These are phyloP conservation scores for Glaciozyma martinii DNA, from an alignment of 768 basidiomycete genomes.

Conservation along the genomic window DNA sequence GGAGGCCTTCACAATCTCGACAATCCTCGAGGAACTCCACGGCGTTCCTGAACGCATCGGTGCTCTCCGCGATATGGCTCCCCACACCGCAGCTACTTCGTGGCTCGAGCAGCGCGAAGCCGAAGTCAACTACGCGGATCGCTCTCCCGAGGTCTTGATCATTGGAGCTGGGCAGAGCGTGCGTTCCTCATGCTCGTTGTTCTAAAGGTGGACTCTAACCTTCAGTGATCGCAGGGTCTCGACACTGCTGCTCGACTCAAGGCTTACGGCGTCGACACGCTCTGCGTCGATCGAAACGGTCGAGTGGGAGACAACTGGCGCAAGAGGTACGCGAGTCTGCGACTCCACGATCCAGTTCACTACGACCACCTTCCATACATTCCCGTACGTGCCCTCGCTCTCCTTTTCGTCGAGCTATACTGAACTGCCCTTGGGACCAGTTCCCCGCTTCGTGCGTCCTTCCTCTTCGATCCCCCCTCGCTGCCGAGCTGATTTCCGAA, in stretches of 20 bases:
- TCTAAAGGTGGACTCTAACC: not conserved
- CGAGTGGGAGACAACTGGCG: conserved; percentile 37
- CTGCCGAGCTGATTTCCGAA: too few species aligned
- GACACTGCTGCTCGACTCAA: conserved; percentile 55
- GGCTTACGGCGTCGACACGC: conserved; percentile 46
- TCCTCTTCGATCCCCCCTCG: too few species aligned
- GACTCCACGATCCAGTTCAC: conserved; percentile 45
- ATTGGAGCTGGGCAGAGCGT: conserved; percentile 40
- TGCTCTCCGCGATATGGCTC: not conserved
- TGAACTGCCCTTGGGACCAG: not conserved
- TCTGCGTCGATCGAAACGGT: conserved; percentile 49
- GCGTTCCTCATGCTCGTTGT: not conserved
- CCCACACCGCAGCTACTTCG: not conserved
- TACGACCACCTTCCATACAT: conserved; percentile 1
- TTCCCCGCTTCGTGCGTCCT: conserved; percentile 20
- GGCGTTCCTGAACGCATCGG: not conserved
- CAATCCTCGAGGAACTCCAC: not conserved
- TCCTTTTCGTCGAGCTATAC: not conserved
- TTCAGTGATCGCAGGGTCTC: conserved; percentile 41
- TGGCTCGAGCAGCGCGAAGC: not conserved
- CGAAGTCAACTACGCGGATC: not conserved
- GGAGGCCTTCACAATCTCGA: conserved; percentile 2
- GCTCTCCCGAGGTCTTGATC: conserved; percentile 38
- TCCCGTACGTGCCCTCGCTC: not conserved
- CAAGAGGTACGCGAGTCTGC: conserved; percentile 54